Evolutionary conservation across 2,329 filamentous ascomycete genomes (phyloP).

Genomic region (Dactylellina haptotyla): DNA sequence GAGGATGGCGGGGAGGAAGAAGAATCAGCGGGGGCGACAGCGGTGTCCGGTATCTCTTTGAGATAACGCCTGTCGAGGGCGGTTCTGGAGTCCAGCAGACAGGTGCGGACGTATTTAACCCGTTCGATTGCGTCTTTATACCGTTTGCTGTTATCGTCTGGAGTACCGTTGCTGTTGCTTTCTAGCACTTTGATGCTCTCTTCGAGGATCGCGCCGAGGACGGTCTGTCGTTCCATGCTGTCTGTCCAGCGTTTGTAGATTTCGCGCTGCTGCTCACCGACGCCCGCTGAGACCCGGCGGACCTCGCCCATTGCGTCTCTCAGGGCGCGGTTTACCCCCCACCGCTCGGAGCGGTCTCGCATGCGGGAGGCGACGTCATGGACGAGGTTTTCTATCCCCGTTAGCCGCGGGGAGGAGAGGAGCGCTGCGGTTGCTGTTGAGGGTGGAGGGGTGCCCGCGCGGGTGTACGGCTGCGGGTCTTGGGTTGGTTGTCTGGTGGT

Average conservation of each 20-base stretch:
- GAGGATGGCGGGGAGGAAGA: neutral
- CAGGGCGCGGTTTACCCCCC: slow-evolving; percentile 82
- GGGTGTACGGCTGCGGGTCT: slow-evolving; percentile 28
- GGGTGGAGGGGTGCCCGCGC: slow-evolving; percentile 49
- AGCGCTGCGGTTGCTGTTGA: neutral
- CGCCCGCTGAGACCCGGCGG: slow-evolving; percentile 60
- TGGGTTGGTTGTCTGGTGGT: slow-evolving; percentile 20
- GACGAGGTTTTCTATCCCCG: slow-evolving; percentile 72
- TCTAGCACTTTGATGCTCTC: slow-evolving; percentile 56
- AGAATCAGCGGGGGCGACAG: neutral
- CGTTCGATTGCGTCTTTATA: slow-evolving; percentile 51
- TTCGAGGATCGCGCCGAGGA: slow-evolving; percentile 55
- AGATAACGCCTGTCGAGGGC: slow-evolving; percentile 48
- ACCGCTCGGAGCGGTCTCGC: slow-evolving; percentile 76
- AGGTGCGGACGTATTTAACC: slow-evolving; percentile 56
- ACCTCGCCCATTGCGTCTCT: slow-evolving; percentile 84
- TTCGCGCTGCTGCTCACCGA: slow-evolving; percentile 45
- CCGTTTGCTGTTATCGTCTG: neutral
- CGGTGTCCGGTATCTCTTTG: slow-evolving; percentile 33
- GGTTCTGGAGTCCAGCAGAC: slow-evolving; percentile 54
- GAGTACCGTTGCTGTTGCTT: slow-evolving; percentile 12
- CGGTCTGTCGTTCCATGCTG: slow-evolving; percentile 54
- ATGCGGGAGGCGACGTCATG: slow-evolving; percentile 81
- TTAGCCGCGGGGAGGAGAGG: slow-evolving; percentile 61
- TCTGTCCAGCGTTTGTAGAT: slow-evolving; percentile 45